Base-by-base conservation (phyloP, 2,329 filamentous ascomycete genomes). In the Simplicillium aogashimaense region DNA sequence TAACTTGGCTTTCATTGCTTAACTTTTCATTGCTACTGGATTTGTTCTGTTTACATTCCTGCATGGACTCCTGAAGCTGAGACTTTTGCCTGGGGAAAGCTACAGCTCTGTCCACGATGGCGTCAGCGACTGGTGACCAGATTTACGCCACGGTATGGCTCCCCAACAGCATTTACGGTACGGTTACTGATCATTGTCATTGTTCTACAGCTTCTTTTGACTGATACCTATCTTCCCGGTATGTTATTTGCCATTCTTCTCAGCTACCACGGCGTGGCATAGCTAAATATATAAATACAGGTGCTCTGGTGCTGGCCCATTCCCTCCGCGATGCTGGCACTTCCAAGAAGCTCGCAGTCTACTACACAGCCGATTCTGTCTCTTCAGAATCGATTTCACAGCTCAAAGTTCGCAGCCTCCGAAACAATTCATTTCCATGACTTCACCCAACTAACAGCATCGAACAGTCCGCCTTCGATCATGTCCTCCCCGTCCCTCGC, bases 191-290 rank as follows among this genome's bases (percentile, higher is more conserved):
- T 14, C n/a, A 29, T 29, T 20, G 15, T 35, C 13, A 44, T 29
- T 30, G 33, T 31, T 15, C 37, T 47, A 54, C 63, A 95, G 90
- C 84, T 98, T 61, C 78, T 97, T 42, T 71, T 94, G 67, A 95
- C 78, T 67, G 89, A 98, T 66, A 76, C 76, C 47, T 98, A 98
- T 63, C 77, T 98, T 38, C 90, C 92, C 60, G 89, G 89, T 94
- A 70, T 54, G 65, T 60, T 9, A 35, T 25, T 28, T 30, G 38
- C 20, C 29, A 37, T 35, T 37, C 40, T 45, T 43, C 46, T 39
- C 48, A 43, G 39, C 17, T 43, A 45, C 43, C 47, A 51, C 53
- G 48, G 38, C 40, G 30, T 4, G 12, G 13, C 11, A 36, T 46
- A 44, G 32, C 39, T 41, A 41, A 44, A 40, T 15, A 39, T 38